Conservation (phyloP, 23 red algal genomes). For the Gracilaria caudata region DNA sequence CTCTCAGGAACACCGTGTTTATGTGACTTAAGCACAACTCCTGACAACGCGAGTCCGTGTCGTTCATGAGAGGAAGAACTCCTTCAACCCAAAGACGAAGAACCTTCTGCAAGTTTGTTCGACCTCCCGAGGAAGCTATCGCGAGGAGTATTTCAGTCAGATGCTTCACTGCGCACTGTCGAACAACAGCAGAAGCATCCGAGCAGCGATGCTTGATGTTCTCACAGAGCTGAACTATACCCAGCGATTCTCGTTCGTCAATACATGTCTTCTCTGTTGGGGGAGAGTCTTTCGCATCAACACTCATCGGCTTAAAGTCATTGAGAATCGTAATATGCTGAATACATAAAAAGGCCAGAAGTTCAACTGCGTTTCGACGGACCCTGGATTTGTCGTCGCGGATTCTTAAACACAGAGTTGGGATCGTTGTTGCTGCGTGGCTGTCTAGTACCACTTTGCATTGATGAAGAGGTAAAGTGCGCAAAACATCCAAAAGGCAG, state of each 20-base stretch:
- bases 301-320: neutral
- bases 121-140: neutral
- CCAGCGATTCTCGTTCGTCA: neutral
- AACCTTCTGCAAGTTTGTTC: neutral
- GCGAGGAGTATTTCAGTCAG: conserved; percentile 21
- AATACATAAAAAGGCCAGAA: conserved; percentile 15
- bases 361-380: conserved; percentile 40
- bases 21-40: conserved; percentile 26
- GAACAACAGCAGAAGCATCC: conserved; percentile 16
- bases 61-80: conserved; percentile 41
- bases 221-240: neutral
- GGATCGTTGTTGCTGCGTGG: neutral
- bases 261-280: neutral
- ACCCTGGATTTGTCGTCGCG: conserved; percentile 52
- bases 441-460: neutral
- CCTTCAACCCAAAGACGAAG: conserved; percentile 25
- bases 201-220: conserved; percentile 25
- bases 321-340: neutral
- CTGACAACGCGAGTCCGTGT: conserved; percentile 45
- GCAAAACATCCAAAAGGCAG: neutral
- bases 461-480: neutral
- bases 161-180: conserved; percentile 15
- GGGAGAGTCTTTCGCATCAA: neutral
- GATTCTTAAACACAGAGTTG: neutral
- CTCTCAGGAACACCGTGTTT: conserved; percentile 1